phyloP scores from a whole-genome alignment of 257 asterid genomes.

The Anisodus tanguticus region DNA sequence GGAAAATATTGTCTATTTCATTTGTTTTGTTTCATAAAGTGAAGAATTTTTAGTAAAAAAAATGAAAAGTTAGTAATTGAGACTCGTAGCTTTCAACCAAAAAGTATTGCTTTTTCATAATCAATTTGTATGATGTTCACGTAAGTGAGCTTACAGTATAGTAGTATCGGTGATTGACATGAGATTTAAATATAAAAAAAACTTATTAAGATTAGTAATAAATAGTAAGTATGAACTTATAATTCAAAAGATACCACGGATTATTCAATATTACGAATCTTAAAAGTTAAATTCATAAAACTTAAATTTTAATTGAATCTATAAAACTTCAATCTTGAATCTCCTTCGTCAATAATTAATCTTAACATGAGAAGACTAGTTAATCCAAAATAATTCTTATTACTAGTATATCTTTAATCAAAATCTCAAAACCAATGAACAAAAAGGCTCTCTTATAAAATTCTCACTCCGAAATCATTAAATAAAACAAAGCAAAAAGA shows the following conservation, averaged over 20 bases:
- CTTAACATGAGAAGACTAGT: not conserved
- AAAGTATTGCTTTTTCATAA: not conserved
- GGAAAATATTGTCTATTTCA: slow-evolving; percentile 19
- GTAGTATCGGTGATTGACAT: not conserved
- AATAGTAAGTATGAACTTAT: no score
- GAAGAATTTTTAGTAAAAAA: not conserved
- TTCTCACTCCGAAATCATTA: not conserved
- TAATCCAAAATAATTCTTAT: not conserved
- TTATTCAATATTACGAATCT: no score
- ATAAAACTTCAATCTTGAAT: no score
- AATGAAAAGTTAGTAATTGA: slow-evolving; percentile 9
- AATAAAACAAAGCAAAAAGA: not conserved
- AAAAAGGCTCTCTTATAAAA: not conserved
- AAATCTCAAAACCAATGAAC: not conserved
- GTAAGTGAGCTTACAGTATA: not conserved
- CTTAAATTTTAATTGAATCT: no score
- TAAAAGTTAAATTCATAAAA: no score
- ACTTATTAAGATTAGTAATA: no score
- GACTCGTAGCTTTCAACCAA: not conserved
- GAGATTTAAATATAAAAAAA: no score
- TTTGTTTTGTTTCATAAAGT: slow-evolving; percentile 26
- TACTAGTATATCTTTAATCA: not conserved
- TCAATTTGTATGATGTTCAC: not conserved
- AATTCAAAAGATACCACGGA: no score
- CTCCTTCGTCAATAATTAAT: not conserved